Conservation (phyloP, 495 filamentous ascomycete species). For the Wilcoxina mikolae region DNA sequence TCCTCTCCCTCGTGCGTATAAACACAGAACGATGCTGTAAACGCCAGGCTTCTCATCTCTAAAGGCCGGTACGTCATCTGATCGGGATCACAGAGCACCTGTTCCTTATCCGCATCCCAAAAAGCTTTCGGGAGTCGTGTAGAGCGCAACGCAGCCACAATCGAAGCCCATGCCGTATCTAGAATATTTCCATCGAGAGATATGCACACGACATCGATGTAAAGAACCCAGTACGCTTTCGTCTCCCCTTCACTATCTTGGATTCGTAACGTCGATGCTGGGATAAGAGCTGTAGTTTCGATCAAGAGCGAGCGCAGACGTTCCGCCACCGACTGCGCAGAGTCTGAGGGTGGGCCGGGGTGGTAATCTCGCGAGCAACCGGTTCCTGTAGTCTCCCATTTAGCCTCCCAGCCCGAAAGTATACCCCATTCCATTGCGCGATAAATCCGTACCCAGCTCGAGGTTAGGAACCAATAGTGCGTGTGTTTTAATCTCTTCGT, state of each 20-base stretch:
- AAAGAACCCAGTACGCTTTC: slow-evolving; percentile 84
- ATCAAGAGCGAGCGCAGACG: slow-evolving; percentile 58
- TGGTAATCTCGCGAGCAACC: slow-evolving; percentile 75
- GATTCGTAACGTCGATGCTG: slow-evolving; percentile 27
- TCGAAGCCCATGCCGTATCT: slow-evolving; percentile 73
- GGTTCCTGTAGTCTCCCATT: slow-evolving; percentile 34
- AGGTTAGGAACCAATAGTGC: slow-evolving; percentile 83
- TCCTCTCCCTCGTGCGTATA: slow-evolving; percentile 41
- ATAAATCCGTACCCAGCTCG: slow-evolving; percentile 45
- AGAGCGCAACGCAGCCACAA: slow-evolving; percentile 67
- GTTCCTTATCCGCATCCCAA: slow-evolving; percentile 74
- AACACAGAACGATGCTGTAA: slow-evolving; percentile 58
- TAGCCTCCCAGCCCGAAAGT: background rate
- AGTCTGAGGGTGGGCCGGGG: slow-evolving; percentile 62
- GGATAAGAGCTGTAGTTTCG: slow-evolving; percentile 46
- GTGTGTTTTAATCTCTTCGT: slow-evolving; percentile 32
- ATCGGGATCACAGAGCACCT: slow-evolving; percentile 55
- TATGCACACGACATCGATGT: slow-evolving; percentile 81
- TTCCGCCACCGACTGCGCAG: slow-evolving; percentile 71
- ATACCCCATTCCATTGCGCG: slow-evolving; percentile 12
- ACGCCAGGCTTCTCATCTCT: slow-evolving; percentile 46
- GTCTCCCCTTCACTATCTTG: slow-evolving; percentile 34
- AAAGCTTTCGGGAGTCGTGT: slow-evolving; percentile 64
- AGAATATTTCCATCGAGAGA: slow-evolving; percentile 83
- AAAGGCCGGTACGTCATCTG: slow-evolving; percentile 35